Evolutionary conservation across 2,329 filamentous ascomycete species (phyloP).

Genomic region (Ophiostoma sp.): DNA sequence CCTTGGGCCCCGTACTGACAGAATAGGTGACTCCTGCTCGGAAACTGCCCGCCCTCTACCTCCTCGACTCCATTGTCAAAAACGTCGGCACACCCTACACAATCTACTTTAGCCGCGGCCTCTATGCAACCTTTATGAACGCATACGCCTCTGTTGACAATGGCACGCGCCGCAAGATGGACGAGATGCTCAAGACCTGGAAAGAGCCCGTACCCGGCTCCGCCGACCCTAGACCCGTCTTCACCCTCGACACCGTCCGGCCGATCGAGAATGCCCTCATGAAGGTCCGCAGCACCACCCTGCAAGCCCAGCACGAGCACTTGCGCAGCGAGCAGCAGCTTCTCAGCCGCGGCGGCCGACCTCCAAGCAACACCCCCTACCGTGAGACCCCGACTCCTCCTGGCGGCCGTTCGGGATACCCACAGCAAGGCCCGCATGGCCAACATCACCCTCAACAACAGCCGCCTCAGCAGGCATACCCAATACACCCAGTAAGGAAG

Average conservation of each 20-base stretch:
- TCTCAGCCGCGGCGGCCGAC: constrained; percentile 42
- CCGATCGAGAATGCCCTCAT: constrained; percentile 92
- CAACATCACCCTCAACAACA: constrained; percentile 33
- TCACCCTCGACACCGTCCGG: constrained; percentile 76
- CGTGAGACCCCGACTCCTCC: constrained; percentile 72
- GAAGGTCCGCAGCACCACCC: constrained; percentile 62
- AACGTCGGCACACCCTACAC: constrained; percentile 98
- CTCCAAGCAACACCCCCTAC: constrained; percentile 51
- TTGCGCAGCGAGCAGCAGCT: constrained; percentile 52
- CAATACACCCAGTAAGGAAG: constrained; percentile 29
- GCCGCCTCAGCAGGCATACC: constrained; percentile 31
- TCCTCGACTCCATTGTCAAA: constrained; percentile 96
- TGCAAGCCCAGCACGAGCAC: constrained; percentile 55
- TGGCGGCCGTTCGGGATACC: constrained; percentile 37
- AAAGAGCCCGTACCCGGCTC: constrained; percentile 94
- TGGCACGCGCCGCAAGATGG: constrained; percentile 80
- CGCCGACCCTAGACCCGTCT: constrained; percentile 86
- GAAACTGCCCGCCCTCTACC: constrained; percentile 93
- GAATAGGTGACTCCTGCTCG: constrained; percentile 74
- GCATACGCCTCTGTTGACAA: constrained; percentile 86
- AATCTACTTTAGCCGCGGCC: constrained; percentile 83
- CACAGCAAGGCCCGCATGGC: constrained; percentile 32
- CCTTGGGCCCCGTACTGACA: constrained; percentile 26
- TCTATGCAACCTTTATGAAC: constrained; percentile 95
- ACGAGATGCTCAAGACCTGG: constrained; percentile 97